phyloP scores from a whole-genome alignment of 176 grass and related monocot genomes.

The Zizania latifolia region DNA sequence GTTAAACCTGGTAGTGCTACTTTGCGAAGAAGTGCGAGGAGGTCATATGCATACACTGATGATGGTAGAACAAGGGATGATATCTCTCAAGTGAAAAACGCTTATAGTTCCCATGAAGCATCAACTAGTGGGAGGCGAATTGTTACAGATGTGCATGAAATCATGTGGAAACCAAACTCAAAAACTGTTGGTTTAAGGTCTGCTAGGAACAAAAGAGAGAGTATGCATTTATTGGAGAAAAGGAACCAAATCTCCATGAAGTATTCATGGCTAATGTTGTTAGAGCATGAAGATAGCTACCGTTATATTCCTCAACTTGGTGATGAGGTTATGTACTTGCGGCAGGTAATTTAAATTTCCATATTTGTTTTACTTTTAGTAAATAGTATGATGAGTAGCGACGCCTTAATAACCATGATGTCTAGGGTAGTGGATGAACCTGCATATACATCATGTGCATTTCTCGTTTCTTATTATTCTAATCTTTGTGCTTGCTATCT shows the following conservation, averaged over 20 bases:
- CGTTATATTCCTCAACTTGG: slow-evolving; percentile 92
- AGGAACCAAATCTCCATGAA: slow-evolving; percentile 45
- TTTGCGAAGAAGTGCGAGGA: slow-evolving; percentile 50
- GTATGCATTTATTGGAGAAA: slow-evolving; percentile 42
- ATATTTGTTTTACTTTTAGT: not conserved
- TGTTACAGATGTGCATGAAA: slow-evolving; percentile 25
- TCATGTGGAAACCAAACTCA: slow-evolving; percentile 52
- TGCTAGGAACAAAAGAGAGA: slow-evolving; percentile 76
- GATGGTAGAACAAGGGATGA: slow-evolving; percentile 20
- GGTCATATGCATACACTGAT: slow-evolving; percentile 25
- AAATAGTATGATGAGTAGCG: not conserved
- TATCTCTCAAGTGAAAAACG: slow-evolving; percentile 45
- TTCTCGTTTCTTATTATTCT: slow-evolving; percentile 11
- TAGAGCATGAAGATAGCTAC: slow-evolving; percentile 87
- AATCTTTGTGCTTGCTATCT: slow-evolving; percentile 14
- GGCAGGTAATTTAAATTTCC: slow-evolving; percentile 58
- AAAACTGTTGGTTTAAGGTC: slow-evolving; percentile 69
- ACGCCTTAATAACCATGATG: no score
- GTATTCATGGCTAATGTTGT: slow-evolving; percentile 87
- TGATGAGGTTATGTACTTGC: slow-evolving; percentile 82
- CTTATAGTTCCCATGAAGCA: slow-evolving; percentile 47
- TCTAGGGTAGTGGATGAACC: not conserved
- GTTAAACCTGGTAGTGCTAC: slow-evolving; percentile 40
- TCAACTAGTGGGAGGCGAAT: slow-evolving; percentile 70
- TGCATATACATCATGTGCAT: not conserved